Evolutionary conservation across 148 eudicot species (phyloP).

Genomic region (Silene latifolia): DNA sequence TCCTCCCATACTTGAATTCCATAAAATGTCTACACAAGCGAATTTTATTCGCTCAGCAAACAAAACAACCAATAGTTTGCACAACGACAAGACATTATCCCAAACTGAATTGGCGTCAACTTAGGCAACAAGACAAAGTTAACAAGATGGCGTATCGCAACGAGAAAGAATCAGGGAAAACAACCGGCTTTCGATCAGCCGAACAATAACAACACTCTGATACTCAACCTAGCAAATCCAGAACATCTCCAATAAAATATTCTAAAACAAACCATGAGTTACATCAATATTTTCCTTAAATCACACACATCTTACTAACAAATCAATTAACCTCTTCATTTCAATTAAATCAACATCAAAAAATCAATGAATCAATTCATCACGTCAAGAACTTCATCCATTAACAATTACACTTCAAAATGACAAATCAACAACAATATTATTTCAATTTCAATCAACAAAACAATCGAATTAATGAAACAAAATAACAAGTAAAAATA

Average conservation of each 20-base stretch:
- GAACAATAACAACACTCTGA: not conserved
- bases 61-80: no score
- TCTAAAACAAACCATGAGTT: not conserved
- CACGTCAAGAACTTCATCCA: not conserved
- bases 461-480: no score
- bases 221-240: not conserved
- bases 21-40: no score
- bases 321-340: not conserved
- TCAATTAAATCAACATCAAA: not conserved
- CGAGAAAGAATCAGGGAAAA: not conserved
- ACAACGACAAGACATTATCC: no score
- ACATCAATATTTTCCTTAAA: not conserved
- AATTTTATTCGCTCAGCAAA: no score
- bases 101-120: no score
- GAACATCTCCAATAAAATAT: not conserved
- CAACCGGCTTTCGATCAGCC: not conserved
- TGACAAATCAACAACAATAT: not conserved
- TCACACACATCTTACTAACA: not conserved
- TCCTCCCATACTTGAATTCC: no score
- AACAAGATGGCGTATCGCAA: no score
- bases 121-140: no score
- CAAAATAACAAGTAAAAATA: not conserved
- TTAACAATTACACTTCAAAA: not conserved
- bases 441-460: not conserved
- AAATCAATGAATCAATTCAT: not conserved